Evolutionary conservation across 75 land plant species (phyloP).

Genomic region (Cupressus sempervirens): DNA sequence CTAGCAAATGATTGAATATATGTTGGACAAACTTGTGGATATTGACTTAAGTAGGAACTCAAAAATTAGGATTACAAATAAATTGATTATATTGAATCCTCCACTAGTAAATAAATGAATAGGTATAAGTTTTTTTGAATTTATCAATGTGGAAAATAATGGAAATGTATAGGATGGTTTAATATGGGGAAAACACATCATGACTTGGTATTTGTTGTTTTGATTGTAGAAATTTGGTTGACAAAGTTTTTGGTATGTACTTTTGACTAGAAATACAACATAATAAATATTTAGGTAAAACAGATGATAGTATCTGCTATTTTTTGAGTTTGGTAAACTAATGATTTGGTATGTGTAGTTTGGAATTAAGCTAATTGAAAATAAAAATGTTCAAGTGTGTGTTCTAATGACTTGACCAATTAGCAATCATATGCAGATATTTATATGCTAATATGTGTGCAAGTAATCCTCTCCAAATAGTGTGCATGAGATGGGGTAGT

Average conservation of each 20-base stretch:
- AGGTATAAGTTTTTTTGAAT: not conserved
- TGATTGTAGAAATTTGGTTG: not conserved
- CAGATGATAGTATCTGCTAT: not conserved
- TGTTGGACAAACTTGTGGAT: not conserved
- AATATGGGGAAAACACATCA: too few relatives aligned
- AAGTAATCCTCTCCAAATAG: conserved; percentile 74
- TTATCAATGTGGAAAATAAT: too few relatives aligned
- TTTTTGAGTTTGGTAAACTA: not conserved
- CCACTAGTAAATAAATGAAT: not conserved
- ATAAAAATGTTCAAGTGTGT: not conserved
- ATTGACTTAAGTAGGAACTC: not conserved
- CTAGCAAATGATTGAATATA: not conserved
- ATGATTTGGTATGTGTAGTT: not conserved
- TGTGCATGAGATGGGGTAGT: conserved; percentile 89
- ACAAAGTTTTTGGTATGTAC: not conserved
- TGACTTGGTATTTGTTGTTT: not conserved
- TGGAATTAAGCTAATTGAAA: not conserved
- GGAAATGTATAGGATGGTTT: too few relatives aligned
- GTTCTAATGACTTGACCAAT: not conserved
- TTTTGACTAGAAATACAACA: not conserved
- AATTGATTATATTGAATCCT: not conserved
- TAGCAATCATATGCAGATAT: conserved; percentile 36
- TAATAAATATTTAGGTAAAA: not conserved
- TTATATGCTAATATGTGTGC: conserved; percentile 73
- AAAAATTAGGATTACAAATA: not conserved